A percentile compares a stretch with the other conserved stretches of the same genome.
phyloP scores from a whole-genome alignment of 192 early-diverging fungal species.

The Backusella mclennaniae region DNA sequence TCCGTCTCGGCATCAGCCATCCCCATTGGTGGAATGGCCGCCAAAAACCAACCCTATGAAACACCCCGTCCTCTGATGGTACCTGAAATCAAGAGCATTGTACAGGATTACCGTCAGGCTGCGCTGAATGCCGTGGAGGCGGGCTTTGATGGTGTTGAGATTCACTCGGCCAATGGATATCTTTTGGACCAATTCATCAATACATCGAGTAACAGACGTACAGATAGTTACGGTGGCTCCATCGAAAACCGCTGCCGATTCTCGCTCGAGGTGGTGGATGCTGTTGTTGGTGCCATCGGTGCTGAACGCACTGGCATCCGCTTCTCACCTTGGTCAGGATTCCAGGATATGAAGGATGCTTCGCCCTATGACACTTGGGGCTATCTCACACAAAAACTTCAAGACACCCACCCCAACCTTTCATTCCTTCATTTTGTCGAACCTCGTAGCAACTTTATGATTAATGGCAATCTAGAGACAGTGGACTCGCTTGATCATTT shows the following conservation, averaged over 20 bases:
- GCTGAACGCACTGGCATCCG: slow-evolving; percentile 36
- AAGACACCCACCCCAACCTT: slow-evolving; percentile 24
- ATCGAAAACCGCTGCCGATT: slow-evolving; percentile 34
- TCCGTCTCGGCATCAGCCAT: slow-evolving; percentile 13
- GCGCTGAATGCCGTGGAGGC: slow-evolving; percentile 71
- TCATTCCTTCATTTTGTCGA: slow-evolving; percentile 38
- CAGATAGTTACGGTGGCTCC: slow-evolving; percentile 36
- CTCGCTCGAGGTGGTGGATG: slow-evolving; percentile 31
- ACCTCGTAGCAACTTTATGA: slow-evolving; percentile 45
- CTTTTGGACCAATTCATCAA: slow-evolving; percentile 79
- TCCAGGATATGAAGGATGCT: slow-evolving; percentile 37
- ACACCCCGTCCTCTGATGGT: slow-evolving; percentile 62
- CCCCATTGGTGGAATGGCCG: neutral
- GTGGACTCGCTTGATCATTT: slow-evolving; percentile 13
- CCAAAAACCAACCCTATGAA: slow-evolving; percentile 9
- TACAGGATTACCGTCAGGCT: slow-evolving; percentile 61
- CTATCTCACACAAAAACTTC: slow-evolving; percentile 16
- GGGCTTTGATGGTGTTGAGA: slow-evolving; percentile 86
- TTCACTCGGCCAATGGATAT: slow-evolving; percentile 93
- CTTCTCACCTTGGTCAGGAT: slow-evolving; percentile 27
- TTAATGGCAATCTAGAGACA: slow-evolving; percentile 19
- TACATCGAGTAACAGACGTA: slow-evolving; percentile 79
- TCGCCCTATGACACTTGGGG: slow-evolving; percentile 27
- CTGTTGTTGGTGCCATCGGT: slow-evolving; percentile 24
- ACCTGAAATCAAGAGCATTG: slow-evolving; percentile 63